Percentiles rank a stretch among this genome's conserved stretches.
phyloP scores from a whole-genome alignment of 1,284 basidiomycete species.

The Exobasidium rhododendri region DNA sequence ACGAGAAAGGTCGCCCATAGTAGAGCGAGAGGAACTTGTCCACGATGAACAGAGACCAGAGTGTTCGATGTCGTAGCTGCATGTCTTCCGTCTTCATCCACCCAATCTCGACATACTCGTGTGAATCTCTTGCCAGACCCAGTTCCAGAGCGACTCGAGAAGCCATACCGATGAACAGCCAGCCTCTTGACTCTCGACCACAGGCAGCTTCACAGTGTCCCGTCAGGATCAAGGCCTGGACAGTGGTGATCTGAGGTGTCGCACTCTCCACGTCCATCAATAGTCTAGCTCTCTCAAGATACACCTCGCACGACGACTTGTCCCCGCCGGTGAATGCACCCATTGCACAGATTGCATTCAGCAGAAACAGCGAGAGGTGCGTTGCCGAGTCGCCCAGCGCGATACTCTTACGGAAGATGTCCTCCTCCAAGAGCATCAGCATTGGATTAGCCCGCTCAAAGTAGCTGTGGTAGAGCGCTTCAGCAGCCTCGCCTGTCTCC shows the following conservation, averaged over 20 bases:
- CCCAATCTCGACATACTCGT: slow-evolving; percentile 1
- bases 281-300: not conserved
- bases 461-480: not conserved
- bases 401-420: not conserved
- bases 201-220: not conserved
- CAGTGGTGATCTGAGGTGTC: not conserved
- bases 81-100: slow-evolving; percentile 3
- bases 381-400: not conserved
- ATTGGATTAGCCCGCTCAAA: slow-evolving; percentile 9
- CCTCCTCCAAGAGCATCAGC: slow-evolving; percentile 1
- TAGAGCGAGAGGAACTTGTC: slow-evolving; percentile 2
- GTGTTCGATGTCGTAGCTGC: not conserved
- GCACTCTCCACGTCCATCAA: not conserved
- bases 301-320: not conserved
- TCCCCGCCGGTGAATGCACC: slow-evolving; percentile 1
- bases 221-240: slow-evolving; percentile 3
- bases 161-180: slow-evolving; percentile 11
- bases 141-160: slow-evolving; percentile 8
- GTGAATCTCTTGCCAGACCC: slow-evolving; percentile 4
- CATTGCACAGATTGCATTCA: slow-evolving; percentile 10
- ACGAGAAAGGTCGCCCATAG: slow-evolving; percentile 4
- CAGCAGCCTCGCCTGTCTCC: not conserved
- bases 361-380: not conserved
- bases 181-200: slow-evolving; percentile 10
- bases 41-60: slow-evolving; percentile 1